These are phyloP conservation scores for Avena insularis DNA, from an alignment of 176 grass and related monocot genomes.

Conservation along the genomic window DNA sequence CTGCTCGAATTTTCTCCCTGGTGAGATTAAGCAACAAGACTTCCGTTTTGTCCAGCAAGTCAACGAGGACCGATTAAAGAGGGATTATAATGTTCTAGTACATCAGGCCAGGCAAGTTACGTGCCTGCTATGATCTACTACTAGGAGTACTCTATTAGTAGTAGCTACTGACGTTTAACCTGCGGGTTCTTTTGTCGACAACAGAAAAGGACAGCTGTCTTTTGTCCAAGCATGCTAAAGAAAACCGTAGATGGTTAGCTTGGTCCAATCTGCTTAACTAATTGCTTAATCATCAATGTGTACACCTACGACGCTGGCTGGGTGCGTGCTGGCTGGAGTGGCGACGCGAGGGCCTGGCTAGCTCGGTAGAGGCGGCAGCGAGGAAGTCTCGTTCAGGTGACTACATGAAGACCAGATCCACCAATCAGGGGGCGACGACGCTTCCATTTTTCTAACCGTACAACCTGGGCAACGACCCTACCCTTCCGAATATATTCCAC, in stretches of 20 bases:
- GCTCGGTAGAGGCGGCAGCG: not conserved
- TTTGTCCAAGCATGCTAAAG: not conserved
- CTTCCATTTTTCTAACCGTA: conserved; percentile 37
- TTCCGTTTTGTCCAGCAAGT: conserved; percentile 11
- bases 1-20: not conserved
- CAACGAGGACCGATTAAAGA: not conserved
- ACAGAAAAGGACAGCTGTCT: not conserved
- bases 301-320: not conserved
- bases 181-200: not conserved
- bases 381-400: conserved; percentile 50
- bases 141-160: too few relatives aligned
- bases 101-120: not conserved
- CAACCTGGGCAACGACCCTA: conserved; percentile 23
- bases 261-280: not conserved
- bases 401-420: conserved; percentile 75
- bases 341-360: not conserved
- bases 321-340: not conserved
- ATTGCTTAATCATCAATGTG: not conserved
- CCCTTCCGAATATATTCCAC: not conserved
- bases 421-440: conserved; percentile 44
- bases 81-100: too few relatives aligned
- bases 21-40: conserved; percentile 12
- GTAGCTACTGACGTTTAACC: not conserved
- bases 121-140: not conserved
- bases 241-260: not conserved